phyloP scores from a whole-genome alignment of 495 filamentous ascomycete species.

The Tuber borchii region DNA sequence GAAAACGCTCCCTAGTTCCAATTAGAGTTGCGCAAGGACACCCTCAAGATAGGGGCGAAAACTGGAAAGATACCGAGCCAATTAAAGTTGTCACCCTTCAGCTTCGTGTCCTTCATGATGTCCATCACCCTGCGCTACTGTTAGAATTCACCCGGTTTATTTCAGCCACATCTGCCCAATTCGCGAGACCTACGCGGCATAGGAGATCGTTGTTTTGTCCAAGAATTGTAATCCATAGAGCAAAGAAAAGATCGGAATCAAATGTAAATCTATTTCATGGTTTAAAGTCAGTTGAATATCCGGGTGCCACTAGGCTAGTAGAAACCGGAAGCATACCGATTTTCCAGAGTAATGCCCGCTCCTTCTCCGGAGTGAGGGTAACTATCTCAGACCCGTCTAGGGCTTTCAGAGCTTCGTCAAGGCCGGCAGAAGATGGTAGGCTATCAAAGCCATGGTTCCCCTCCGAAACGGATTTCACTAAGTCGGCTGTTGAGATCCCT shows the following conservation, averaged over 20 bases:
- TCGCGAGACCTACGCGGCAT: not conserved
- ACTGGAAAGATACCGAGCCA: not conserved
- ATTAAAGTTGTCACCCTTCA: slow-evolving; percentile 2
- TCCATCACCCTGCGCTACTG: not conserved
- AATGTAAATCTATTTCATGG: not conserved
- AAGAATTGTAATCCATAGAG: slow-evolving; percentile 5
- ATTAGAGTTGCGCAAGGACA: not conserved
- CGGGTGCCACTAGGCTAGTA: not conserved
- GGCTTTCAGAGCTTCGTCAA: not conserved
- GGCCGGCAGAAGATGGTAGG: not conserved
- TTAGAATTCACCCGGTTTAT: not conserved
- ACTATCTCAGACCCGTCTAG: not conserved
- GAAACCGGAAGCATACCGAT: not conserved
- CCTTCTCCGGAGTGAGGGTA: not conserved
- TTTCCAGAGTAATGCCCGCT: not conserved
- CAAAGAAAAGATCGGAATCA: not conserved
- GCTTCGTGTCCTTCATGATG: not conserved
- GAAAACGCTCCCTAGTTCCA: not conserved
- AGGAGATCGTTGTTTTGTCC: not conserved
- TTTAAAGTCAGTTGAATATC: not conserved
- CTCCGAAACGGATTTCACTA: not conserved
- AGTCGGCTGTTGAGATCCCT: not conserved
- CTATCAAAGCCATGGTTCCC: not conserved
- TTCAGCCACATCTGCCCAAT: not conserved
- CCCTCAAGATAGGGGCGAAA: not conserved